Evolutionary conservation across 495 filamentous ascomycete genomes (phyloP), one percentile per base, ranked within the genome.

Genomic region (Aspergillus ellipticus): DNA sequence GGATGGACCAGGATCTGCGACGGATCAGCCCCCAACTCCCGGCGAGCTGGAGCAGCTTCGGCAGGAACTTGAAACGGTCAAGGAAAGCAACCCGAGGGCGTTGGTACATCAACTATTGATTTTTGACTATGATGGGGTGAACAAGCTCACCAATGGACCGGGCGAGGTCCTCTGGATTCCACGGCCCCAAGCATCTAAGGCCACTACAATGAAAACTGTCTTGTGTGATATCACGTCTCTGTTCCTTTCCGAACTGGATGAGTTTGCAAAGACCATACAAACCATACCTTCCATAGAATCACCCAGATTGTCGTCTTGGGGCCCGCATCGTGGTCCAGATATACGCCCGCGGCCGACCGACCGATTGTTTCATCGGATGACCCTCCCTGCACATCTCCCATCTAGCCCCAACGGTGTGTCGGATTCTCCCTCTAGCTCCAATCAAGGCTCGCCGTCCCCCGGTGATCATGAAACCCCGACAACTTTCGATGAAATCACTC

Each of bases 121-220:
- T 8, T 95, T 96, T 63, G 88, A 94, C 60, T 84, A 84, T 68
- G 72, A 71, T 24, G 68, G 56, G 2, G 60, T 78, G 20, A 64
- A 72, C 22, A 76, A 66, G 54, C 59, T 73, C 57, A 59, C 55
- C 20, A 75, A 73, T 71, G 72, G 74, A 21, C 70, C 79, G 29
- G 68, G 76, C 24, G 74, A 74, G 62, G 70, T 95, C 29, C 74
- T 89, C 33, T 79, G 85, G 49, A 83, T 98, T 15, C 92, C 91
- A n/a, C 80, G 85, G 0, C 76, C 77, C 16, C 79, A 86, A 53
- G 77, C 83, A 17, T 89, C 84, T 31, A 89, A 85, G 66, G 81
- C 84, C 42, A 95, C 90, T n/a, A 96, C 89, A 4, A 92, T 96
- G 77, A 96, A 94, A 70, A 96, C 90, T 2, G 82, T 96, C 58